These are phyloP conservation scores for Sphaerulina musiva DNA, from an alignment of 2,329 filamentous ascomycete genomes.

Conservation along the genomic window DNA sequence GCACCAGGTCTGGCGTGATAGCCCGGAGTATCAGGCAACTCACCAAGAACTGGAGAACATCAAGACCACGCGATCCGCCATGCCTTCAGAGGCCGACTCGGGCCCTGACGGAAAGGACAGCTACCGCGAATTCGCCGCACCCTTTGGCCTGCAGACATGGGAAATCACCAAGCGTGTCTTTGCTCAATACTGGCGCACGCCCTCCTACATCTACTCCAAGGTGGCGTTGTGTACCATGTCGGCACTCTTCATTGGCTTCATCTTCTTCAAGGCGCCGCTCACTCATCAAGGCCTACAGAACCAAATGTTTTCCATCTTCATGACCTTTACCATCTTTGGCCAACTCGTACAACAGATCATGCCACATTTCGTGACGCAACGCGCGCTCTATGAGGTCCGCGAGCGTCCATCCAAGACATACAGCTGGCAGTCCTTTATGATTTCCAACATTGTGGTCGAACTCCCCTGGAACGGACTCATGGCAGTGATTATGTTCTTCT, in stretches of 20 bases:
- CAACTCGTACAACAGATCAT: conserved; percentile 74
- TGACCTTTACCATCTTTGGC: conserved; percentile 72
- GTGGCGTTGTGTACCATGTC: conserved; percentile 57
- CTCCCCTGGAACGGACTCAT: conserved; percentile 76
- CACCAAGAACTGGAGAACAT: conserved; percentile 44
- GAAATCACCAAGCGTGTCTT: conserved; percentile 70
- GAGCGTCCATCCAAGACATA: conserved; percentile 81
- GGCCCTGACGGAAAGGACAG: conserved; percentile 46
- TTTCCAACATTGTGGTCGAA: conserved; percentile 76
- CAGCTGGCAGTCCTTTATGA: conserved; percentile 77
- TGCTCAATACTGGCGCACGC: conserved; percentile 87
- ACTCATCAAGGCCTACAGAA: conserved; percentile 74
- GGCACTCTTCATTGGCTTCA: conserved; percentile 75
- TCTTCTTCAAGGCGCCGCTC: conserved; percentile 55
- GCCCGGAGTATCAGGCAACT: conserved; percentile 41
- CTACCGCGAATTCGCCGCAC: conserved; percentile 74
- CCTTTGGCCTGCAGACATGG: conserved; percentile 60
- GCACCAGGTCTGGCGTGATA: conserved; percentile 45
- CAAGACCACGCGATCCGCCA: conserved; percentile 35
- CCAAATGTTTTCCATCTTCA: conserved; percentile 81
- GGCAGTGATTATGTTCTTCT: conserved; percentile 68
- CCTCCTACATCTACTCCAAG: conserved; percentile 85
- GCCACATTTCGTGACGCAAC: conserved; percentile 78
- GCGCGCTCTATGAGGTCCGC: conserved; percentile 75
- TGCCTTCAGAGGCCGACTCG: conserved; percentile 36